Conservation (phyloP, 306 rosid species). For the Trichosanthes cucumerina region DNA sequence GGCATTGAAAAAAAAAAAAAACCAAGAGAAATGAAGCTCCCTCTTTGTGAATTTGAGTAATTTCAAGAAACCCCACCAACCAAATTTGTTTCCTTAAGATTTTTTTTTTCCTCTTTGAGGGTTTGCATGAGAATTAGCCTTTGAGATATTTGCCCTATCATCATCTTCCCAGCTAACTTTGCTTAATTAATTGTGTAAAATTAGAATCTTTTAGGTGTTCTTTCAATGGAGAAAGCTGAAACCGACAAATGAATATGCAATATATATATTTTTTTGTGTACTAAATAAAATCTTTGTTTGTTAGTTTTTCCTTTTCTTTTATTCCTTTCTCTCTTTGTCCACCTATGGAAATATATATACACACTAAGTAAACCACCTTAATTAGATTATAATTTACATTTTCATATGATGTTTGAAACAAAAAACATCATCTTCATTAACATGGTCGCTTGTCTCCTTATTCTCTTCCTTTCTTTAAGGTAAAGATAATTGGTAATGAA, state of each 20-base stretch:
- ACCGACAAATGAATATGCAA: conserved; percentile 2
- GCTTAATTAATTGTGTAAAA: neutral
- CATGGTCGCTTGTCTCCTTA: conserved; percentile 4
- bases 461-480: neutral
- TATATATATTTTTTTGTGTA: neutral
- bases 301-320: neutral
- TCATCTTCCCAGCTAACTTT: neutral
- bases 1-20: conserved; percentile 15
- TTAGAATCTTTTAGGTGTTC: conserved; percentile 2
- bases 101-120: too few relatives aligned
- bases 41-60: neutral
- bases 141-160: neutral
- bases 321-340: neutral
- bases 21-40: neutral
- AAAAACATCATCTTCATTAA: conserved; percentile 5
- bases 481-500: neutral
- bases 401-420: neutral
- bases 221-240: neutral
- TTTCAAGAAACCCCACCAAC: conserved; percentile 1
- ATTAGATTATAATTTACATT: neutral
- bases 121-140: neutral
- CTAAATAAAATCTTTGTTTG: conserved; percentile 9
- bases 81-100: neutral
- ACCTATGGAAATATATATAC: neutral
- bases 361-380: neutral